These are phyloP conservation scores for Discostella pseudostelligera DNA, from an alignment of 108 stramenopile species.

Conservation along the genomic window DNA sequence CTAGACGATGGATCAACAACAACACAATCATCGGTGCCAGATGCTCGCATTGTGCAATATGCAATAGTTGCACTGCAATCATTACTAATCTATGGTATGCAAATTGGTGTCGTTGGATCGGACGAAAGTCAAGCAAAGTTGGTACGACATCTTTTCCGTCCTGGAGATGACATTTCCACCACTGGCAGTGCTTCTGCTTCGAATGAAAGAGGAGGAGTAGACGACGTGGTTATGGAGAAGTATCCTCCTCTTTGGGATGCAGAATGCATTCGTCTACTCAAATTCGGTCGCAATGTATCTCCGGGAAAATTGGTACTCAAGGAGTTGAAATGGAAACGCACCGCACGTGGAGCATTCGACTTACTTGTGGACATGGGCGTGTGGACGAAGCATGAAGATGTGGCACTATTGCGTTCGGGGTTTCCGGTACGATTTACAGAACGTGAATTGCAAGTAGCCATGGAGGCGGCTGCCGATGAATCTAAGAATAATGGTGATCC, in stretches of 20 bases:
- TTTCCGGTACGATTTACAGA: slow-evolving; percentile 63
- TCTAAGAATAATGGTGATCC: slow-evolving; percentile 36
- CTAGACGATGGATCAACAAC: neutral
- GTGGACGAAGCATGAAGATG: slow-evolving; percentile 61
- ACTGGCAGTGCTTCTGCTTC: slow-evolving; percentile 3
- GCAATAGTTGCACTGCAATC: slow-evolving; percentile 66
- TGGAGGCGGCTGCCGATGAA: slow-evolving; percentile 15
- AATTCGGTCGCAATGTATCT: slow-evolving; percentile 45
- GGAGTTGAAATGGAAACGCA: slow-evolving; percentile 51
- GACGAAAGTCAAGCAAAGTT: slow-evolving; percentile 46
- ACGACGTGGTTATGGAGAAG: neutral
- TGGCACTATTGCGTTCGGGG: slow-evolving; percentile 69
- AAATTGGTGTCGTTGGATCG: slow-evolving; percentile 59
- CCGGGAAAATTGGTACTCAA: slow-evolving; percentile 57
- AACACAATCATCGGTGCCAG: too few species aligned
- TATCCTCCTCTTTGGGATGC: slow-evolving; percentile 37
- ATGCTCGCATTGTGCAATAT: slow-evolving; percentile 39
- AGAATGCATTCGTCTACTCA: slow-evolving; percentile 53
- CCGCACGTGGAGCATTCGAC: slow-evolving; percentile 67
- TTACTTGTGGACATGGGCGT: slow-evolving; percentile 61
- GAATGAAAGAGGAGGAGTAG: neutral
- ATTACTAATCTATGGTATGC: slow-evolving; percentile 58
- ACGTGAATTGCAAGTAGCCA: slow-evolving; percentile 38
- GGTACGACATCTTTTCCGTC: slow-evolving; percentile 56
- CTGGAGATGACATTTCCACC: slow-evolving; percentile 5